Conservation (phyloP, 768 basidiomycete genomes). For the Boletus fagicola region DNA sequence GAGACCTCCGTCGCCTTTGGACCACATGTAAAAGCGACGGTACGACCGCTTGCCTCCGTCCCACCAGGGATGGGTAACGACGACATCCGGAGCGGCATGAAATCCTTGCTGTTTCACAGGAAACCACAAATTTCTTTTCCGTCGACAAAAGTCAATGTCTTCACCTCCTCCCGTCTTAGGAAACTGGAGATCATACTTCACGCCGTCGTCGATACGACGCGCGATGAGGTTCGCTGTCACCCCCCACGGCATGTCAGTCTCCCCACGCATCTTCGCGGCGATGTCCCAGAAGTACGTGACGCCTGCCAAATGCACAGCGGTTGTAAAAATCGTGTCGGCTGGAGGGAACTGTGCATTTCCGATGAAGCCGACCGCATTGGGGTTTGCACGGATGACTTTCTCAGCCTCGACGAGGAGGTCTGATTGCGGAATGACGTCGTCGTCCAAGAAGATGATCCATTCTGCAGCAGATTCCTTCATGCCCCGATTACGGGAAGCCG, state of each 20-base stretch:
- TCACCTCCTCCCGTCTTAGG: constrained; percentile 67
- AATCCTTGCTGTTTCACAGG: constrained; percentile 41
- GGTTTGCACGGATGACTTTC: constrained; percentile 44
- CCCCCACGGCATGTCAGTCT: constrained; percentile 56
- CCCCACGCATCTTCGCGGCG: constrained; percentile 42
- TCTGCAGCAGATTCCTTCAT: constrained; percentile 54
- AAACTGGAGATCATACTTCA: constrained; percentile 46
- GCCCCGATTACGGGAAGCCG: constrained; percentile 54
- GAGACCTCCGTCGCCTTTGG: constrained; percentile 54
- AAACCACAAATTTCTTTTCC: constrained; percentile 42
- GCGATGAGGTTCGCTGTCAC: constrained; percentile 59
- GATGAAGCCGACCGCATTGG: constrained; percentile 52
- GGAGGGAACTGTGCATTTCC: constrained; percentile 50
- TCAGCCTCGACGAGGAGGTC: constrained; percentile 48
- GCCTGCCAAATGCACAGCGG: constrained; percentile 54
- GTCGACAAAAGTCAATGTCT: constrained; percentile 58
- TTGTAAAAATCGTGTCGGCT: constrained; percentile 48
- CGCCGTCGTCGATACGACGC: constrained; percentile 43
- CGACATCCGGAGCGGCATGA: constrained; percentile 44
- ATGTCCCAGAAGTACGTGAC: constrained; percentile 66
- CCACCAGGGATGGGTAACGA: constrained; percentile 63
- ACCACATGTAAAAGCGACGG: constrained; percentile 58
- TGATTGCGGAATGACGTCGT: constrained; percentile 46
- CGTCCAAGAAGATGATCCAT: constrained; percentile 61
- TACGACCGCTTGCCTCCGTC: constrained; percentile 44